Percentiles rank a stretch among this genome's conserved stretches.
phyloP scores from a whole-genome alignment of 2,329 filamentous ascomycete genomes.

The Scedosporium aurantiacum region DNA sequence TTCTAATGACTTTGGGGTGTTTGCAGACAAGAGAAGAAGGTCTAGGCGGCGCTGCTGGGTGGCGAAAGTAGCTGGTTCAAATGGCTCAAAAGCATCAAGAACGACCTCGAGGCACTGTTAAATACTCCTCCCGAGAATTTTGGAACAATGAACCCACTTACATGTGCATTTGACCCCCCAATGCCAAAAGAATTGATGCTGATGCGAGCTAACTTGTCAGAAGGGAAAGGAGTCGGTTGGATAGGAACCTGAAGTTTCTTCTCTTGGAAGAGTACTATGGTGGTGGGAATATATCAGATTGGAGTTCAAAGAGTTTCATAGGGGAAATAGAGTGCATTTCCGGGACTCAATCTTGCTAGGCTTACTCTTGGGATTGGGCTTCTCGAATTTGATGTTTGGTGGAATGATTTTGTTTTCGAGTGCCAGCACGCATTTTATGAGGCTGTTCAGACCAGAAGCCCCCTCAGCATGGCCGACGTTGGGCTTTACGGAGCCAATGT shows the following conservation, averaged over 20 bases:
- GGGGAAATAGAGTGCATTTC: not conserved
- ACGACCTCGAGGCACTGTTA: not conserved
- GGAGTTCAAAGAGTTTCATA: slow-evolving; percentile 4
- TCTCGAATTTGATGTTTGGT: slow-evolving; percentile 20
- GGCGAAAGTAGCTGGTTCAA: not conserved
- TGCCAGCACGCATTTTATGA: slow-evolving; percentile 22
- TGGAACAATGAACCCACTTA: slow-evolving; percentile 13
- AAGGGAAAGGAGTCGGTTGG: slow-evolving; percentile 16
- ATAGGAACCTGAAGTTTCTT: slow-evolving; percentile 16
- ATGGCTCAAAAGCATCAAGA: slow-evolving; percentile 4
- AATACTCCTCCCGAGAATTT: not conserved
- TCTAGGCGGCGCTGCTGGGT: not conserved
- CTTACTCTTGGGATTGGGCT: slow-evolving; percentile 19
- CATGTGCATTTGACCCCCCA: slow-evolving; percentile 27
- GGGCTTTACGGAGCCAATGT: slow-evolving; percentile 23
- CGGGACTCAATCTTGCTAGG: not conserved
- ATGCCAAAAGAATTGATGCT: slow-evolving; percentile 28
- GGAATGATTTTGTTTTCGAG: slow-evolving; percentile 21
- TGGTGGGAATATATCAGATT: not conserved
- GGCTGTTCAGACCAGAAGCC: slow-evolving; percentile 18
- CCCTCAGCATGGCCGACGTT: slow-evolving; percentile 27
- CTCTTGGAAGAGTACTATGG: slow-evolving; percentile 14
- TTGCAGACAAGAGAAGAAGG: slow-evolving; percentile 14
- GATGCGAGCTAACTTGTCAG: slow-evolving; percentile 14
- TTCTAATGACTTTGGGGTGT: slow-evolving; percentile 6